Evolutionary conservation across 306 rosid genomes (phyloP), one percentile per base, ranked within the genome.

Genomic region (Coriaria nepalensis): DNA sequence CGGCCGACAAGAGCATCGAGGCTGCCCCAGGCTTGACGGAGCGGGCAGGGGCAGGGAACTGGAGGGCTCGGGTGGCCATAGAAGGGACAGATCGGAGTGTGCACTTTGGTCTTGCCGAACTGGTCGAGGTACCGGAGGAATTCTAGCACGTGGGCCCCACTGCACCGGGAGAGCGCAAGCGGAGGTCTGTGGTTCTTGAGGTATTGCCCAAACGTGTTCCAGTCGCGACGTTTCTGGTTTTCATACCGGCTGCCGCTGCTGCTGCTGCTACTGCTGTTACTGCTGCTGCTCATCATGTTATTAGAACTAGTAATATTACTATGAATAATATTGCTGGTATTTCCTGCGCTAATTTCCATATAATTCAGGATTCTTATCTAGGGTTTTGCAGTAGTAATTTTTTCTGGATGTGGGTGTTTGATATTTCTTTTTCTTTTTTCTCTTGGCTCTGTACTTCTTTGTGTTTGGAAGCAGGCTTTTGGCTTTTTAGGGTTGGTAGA

Each of bases 71-170:
- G 61, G 0, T 42, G 43, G 6, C 61, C 61, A 2, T 33, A 56
- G 39, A 56, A 56, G 14, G 61, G 61, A 37, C 61, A 56, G 7
- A 56, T 43, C 8, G 42, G 9, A 0, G 43, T 35, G 14, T 56
- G 61, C 14, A 56, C 50, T 56, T 56, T 56, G 35, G 61, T 56
- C 51, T 56, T 54, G 6, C 59, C 59, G 36, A 54, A 54, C 34
- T 54, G 59, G 13, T 54, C 59, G 4, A 54, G 13, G 34, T 56
- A 56, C 50, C 61, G 47, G 50, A 56, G 61, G 51, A 56, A 56
- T 44, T 56, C 61, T 2, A 56, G 61, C 7, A 56, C 61, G 2
- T 56, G 61, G 12, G 61, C 61, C 6, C 61, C 61, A 13, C 61
- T 56, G 15, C 61, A 56, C 4, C 61, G 10, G 0, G 61, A 56